Percentiles rank a stretch among this genome's conserved stretches.
Conservation (phyloP, 805 yeast species). For the Candida odintsovae region DNA sequence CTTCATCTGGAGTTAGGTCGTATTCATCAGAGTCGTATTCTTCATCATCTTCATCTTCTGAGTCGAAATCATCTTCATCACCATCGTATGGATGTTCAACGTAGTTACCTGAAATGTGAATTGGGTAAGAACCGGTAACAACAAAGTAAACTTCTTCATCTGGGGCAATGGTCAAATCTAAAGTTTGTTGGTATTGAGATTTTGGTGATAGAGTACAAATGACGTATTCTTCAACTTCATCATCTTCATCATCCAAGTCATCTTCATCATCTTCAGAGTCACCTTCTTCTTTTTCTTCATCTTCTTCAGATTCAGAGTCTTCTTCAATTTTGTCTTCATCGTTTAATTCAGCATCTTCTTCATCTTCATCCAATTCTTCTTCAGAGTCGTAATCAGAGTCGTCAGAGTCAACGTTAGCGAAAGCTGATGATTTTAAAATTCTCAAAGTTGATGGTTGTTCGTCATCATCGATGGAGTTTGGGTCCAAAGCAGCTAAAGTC, state of each 20-base stretch:
- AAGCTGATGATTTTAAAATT: conserved; percentile 60
- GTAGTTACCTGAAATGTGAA: conserved; percentile 91
- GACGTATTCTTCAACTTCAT: conserved; percentile 77
- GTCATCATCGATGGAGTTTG: conserved; percentile 75
- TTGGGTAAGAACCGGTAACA: conserved; percentile 92
- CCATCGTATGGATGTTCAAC: conserved; percentile 92
- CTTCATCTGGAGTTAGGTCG: conserved; percentile 74
- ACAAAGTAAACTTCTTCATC: conserved; percentile 92
- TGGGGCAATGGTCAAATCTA: conserved; percentile 86
- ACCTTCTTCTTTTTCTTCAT: conserved; percentile 42
- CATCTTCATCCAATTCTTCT: conserved; percentile 26
- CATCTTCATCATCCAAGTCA: conserved; percentile 59
- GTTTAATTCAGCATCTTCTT: conserved; percentile 28
- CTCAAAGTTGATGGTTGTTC: conserved; percentile 85
- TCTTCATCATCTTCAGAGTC: conserved; percentile 25
- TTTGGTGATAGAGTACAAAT: conserved; percentile 89
- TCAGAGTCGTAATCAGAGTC: conserved; percentile 29
- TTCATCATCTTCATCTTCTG: conserved; percentile 42
- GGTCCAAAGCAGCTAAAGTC: conserved; percentile 94
- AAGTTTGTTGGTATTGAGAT: conserved; percentile 78
- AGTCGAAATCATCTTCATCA: conserved; percentile 41
- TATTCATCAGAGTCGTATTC: conserved; percentile 40
- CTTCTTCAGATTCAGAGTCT: conserved; percentile 49
- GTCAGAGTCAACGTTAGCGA: conserved; percentile 44
- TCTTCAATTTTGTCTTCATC: conserved; percentile 36